Evolutionary conservation across 495 filamentous ascomycete genomes (phyloP), one percentile per base, ranked within the genome.

Genomic region (Trichocladium uniseriatum): DNA sequence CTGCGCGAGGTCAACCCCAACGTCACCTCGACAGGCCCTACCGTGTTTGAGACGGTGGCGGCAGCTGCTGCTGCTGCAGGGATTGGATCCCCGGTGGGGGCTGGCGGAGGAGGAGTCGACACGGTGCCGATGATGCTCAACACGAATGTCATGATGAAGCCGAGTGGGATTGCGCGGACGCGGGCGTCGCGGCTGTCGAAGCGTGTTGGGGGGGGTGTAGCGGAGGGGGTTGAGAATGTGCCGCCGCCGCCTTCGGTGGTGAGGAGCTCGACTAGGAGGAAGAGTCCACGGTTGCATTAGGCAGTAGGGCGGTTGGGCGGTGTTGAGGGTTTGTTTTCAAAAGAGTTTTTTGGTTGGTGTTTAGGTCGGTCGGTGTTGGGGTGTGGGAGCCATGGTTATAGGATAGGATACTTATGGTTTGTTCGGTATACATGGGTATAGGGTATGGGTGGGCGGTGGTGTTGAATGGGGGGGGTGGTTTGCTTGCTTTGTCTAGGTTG

Each of bases 141-240:
- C n/a, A n/a, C n/a, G n/a, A n/a, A n/a, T n/a, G n/a, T n/a, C n/a
- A n/a, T n/a, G n/a, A 54, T 74, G 31, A 69, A 77, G 51, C 79
- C 40, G 16, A 15, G 14, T 2, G 15, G 3, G 35, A 29, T 6
- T 1, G 27, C 2, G 13, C 72, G 72, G 47, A 75, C 65, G 62
- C 43, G 59, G 67, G 21, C 19, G 53, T 51, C 3, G 38, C 74
- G 72, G 54, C 60, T 67, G 55, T 54, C 69, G 1, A 74, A 69
- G 54, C 78, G 74, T 58, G 59, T 54, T 36, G 65, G 10, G 32
- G 63, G 56, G 43, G 39, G 65, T 38, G 50, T 73, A 63, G 66
- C 66, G 46, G 81, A 82, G 38, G 82, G 80, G 7, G 66, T 76
- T 20, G 82, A 84, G 60, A 86, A 86, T 55, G 51, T 78, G 35